These are phyloP conservation scores for Cairneyella variabilis DNA, from an alignment of 495 filamentous ascomycete genomes.

Conservation along the genomic window DNA sequence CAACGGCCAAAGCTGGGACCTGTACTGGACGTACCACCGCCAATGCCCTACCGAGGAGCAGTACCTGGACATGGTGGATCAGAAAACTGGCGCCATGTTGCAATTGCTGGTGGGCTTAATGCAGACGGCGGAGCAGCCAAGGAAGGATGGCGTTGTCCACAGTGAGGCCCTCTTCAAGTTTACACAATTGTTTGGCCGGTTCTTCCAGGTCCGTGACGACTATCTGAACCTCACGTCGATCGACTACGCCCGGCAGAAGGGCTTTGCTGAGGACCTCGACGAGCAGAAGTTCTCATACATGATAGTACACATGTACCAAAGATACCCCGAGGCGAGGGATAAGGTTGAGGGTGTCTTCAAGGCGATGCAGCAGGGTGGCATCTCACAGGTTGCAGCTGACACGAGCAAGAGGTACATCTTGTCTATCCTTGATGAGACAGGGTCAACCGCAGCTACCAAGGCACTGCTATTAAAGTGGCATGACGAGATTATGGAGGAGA, in stretches of 20 bases:
- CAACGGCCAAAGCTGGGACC: conserved; percentile 33
- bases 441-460: not conserved
- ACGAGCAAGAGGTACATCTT: not conserved
- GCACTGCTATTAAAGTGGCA: not conserved
- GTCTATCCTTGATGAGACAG: not conserved
- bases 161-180: conserved; percentile 20
- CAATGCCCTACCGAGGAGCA: conserved; percentile 29
- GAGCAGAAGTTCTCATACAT: conserved; percentile 38
- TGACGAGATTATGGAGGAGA: not conserved
- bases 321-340: not conserved
- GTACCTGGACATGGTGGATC: conserved; percentile 35
- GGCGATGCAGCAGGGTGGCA: conserved; percentile 1
- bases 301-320: conserved; percentile 25
- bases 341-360: not conserved
- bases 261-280: conserved; percentile 38
- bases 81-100: conserved; percentile 38
- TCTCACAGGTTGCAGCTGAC: not conserved
- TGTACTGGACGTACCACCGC: conserved; percentile 33
- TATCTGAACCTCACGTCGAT: conserved; percentile 30
- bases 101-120: conserved; percentile 28
- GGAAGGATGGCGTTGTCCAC: not conserved
- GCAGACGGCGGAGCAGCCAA: conserved; percentile 2
- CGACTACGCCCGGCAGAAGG: conserved; percentile 32
- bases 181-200: conserved; percentile 25
- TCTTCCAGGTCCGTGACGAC: conserved; percentile 38